Evolutionary conservation across 1,284 basidiomycete species (phyloP).

Genomic region (Fomitopsis betulina): DNA sequence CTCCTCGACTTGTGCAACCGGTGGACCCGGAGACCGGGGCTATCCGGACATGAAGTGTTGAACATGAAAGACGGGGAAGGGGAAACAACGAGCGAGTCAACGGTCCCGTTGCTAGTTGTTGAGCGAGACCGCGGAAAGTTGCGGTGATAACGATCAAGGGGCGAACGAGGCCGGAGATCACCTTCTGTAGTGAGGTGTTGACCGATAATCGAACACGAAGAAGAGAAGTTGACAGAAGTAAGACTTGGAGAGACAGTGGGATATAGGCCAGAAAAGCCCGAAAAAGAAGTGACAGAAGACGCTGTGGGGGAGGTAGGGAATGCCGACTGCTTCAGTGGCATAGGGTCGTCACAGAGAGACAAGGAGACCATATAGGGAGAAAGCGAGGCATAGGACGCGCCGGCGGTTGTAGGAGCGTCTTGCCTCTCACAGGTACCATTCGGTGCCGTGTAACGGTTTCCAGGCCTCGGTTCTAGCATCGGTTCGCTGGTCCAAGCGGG

Average conservation of each 20-base stretch:
- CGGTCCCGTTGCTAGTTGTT: slow-evolving; percentile 14
- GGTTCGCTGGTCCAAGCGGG: background rate
- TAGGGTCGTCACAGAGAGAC: slow-evolving; percentile 1
- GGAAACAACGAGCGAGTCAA: slow-evolving; percentile 10
- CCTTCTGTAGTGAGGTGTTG: slow-evolving; percentile 3
- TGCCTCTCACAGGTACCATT: background rate
- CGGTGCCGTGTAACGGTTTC: background rate
- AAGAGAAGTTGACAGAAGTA: slow-evolving; percentile 2
- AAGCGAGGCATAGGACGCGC: slow-evolving; percentile 17
- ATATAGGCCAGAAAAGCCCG: slow-evolving; percentile 11
- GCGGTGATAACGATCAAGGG: background rate
- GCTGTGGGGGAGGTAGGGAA: background rate
- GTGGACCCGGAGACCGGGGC: slow-evolving; percentile 9
- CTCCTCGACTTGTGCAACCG: slow-evolving; percentile 5
- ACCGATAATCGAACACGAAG: slow-evolving; percentile 3
- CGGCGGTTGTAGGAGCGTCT: slow-evolving; percentile 2
- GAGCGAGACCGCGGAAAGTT: slow-evolving; percentile 13
- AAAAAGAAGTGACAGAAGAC: slow-evolving; percentile 6
- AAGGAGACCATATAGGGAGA: slow-evolving; percentile 18
- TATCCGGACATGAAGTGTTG: slow-evolving; percentile 5
- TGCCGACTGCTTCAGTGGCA: background rate
- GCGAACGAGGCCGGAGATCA: background rate
- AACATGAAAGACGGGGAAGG: slow-evolving; percentile 14
- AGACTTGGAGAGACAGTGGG: slow-evolving; percentile 2
- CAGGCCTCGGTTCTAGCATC: background rate